Base-by-base conservation (phyloP, 2,329 filamentous ascomycete species). In the Colletotrichum sp. region DNA sequence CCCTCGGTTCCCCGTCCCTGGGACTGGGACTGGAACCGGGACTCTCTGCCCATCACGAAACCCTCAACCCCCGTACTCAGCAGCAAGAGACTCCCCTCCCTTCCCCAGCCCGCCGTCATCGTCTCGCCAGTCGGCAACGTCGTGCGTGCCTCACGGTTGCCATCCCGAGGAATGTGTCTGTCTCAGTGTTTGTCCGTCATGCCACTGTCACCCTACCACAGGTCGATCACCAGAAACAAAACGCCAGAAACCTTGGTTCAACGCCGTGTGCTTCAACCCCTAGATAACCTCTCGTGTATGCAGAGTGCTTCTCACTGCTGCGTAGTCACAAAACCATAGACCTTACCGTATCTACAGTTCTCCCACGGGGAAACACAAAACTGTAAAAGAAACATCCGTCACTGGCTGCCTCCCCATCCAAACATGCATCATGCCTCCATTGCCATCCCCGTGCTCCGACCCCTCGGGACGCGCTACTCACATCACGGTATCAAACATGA, bases 371-470 rank as follows among this genome's bases (percentile, higher is more conserved):
- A 36, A 62, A 22, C 66, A 29, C 52, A 29, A 39, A 39, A 5
- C 68, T 19, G 57, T 39, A n/a, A 52, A 34, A 30, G 32, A 71
- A 71, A 74, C 72, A 65, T 30, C 67, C 61, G 30, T 39, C 59
- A 62, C 15, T 39, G 8, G 55, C 61, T 27, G 27, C 69, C 44
- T 36, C 52, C 27, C 62, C 29, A 52, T 52, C 36, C 12, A 16
- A 36, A 63, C 73, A 57, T 57, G 73, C 69, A 75, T 72, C 55
- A 75, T 72, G 69, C 69, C 39, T 75, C 32, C 72, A 36, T 25
- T 16, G 13, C 6, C 44, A 32, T 64, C 55, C 30, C 71, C 16
- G 11, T 34, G 25, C 55, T 36, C 68, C 57, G 57, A 52, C 25
- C 11, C 16, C 36, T 63, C 57, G 68, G 36, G 36, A 63, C 55